Base-by-base conservation (phyloP, 495 filamentous ascomycete genomes). In the Cercophora sp. region DNA sequence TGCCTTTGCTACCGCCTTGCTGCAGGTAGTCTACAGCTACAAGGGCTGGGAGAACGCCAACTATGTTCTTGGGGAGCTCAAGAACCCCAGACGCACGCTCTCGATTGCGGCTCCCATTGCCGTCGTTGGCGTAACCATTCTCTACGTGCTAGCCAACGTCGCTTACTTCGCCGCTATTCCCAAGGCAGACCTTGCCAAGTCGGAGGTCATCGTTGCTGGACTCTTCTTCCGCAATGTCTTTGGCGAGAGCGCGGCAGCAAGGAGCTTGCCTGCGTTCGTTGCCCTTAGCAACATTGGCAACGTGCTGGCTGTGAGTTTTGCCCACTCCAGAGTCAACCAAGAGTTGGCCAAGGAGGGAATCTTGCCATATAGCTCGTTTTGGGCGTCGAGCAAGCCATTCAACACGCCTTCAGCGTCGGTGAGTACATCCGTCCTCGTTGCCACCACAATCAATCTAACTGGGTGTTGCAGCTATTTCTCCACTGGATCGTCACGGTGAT, bases 261-360 rank as follows among this genome's bases (percentile, higher is more conserved):
- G 66, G 23, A 63, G 84, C 13, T 69, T 87, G 4, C 80, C 82
- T 2, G 62, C 82, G 4, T 79, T 82, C 20, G 77, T 88, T 26
- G 83, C 83, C 6, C 68, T 85, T 8, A 81, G 78, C 8, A 83
- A 80, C 0, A 79, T 82, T 13, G 85, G 85, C 0, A 87, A 87
- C 58, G 69, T 76, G 6, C 52, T 72, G 23, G 70, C 73, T 5
- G 70, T 72, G 22, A 68, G 64, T 34, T 74, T 76, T 55, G 69
- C 68, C 0, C 65, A 87, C 70, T 80, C 85, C 1, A 72, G 85
- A 0, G 69, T 87, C 22, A 87, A 86, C 55, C 82, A 86, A 64
- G 85, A 87, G 63, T 73, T 87, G 18, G 85, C 82, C 13, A 76
- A 77, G 26, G 81, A 86, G 63, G 85, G 85, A 0, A 78, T 87